A percentile compares a stretch with the other conserved stretches of the same genome.
These are phyloP conservation scores for Aureobasidium sp. DNA, from an alignment of 2,329 filamentous ascomycete genomes.

Conservation along the genomic window DNA sequence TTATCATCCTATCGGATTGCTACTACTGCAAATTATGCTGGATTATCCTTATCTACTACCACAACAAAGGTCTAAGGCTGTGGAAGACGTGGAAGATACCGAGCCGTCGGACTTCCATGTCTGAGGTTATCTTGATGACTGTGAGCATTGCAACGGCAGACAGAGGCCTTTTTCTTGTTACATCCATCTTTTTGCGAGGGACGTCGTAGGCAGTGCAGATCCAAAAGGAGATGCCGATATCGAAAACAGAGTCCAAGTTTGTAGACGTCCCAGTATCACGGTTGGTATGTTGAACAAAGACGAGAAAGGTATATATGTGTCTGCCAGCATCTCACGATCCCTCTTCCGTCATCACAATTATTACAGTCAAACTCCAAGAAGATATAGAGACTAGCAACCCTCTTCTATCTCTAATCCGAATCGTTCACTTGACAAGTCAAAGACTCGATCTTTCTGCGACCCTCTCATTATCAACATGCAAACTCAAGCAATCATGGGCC, in stretches of 20 bases:
- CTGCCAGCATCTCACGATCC: neutral
- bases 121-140: neutral
- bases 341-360: neutral
- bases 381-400: neutral
- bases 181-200: neutral
- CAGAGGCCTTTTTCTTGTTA: neutral
- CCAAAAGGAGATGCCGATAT: neutral
- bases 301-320: neutral
- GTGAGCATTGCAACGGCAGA: neutral
- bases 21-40: neutral
- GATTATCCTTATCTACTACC: neutral
- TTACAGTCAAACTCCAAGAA: neutral
- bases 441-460: too few species aligned
- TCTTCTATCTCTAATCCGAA: neutral
- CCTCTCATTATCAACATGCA: neutral
- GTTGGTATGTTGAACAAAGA: slow-evolving; percentile 6
- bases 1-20: slow-evolving; percentile 1
- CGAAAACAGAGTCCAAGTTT: too few species aligned
- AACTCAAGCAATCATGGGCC: slow-evolving; percentile 35
- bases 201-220: slow-evolving; percentile 5
- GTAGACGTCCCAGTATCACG: neutral
- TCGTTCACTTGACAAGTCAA: too few species aligned
- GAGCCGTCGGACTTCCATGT: neutral
- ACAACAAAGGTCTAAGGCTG: slow-evolving; percentile 1
- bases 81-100: neutral